phyloP scores from a whole-genome alignment of 169 alveolate species.

The Babesia gibsoni region DNA sequence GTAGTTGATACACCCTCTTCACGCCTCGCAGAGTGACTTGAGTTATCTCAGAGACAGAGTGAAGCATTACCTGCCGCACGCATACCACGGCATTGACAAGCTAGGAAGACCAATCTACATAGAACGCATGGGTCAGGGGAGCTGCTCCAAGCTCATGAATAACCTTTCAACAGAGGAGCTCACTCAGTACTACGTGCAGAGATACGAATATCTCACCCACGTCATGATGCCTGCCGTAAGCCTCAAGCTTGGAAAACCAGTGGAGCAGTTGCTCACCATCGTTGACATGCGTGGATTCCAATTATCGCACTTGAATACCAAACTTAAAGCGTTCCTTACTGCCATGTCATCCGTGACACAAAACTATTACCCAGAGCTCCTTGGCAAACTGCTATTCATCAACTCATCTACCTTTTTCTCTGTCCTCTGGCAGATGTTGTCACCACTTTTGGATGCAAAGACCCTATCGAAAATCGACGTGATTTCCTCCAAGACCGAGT shows the following conservation, averaged over 20 bases:
- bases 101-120: constrained; percentile 73
- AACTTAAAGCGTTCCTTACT: constrained; percentile 58
- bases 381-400: constrained; percentile 85
- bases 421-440: constrained; percentile 85
- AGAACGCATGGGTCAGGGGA: constrained; percentile 74
- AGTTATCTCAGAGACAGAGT: constrained; percentile 46
- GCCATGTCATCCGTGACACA: constrained; percentile 80
- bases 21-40: constrained; percentile 41
- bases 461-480: constrained; percentile 86
- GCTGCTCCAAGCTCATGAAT: constrained; percentile 43
- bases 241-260: constrained; percentile 18
- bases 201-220: constrained; percentile 60
- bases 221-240: constrained; percentile 55
- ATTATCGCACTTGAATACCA: constrained; percentile 63
- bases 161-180: constrained; percentile 36
- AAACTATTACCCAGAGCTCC: constrained; percentile 89
- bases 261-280: constrained; percentile 66
- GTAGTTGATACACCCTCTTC: background rate
- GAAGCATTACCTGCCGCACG: constrained; percentile 66
- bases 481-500: constrained; percentile 72
- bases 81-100: constrained; percentile 70
- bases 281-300: constrained; percentile 70
- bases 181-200: constrained; percentile 55
- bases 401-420: constrained; percentile 88
- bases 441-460: constrained; percentile 85